Percentiles rank a stretch among this genome's conserved stretches.
Evolutionary conservation across 2,329 filamentous ascomycete species (phyloP).

Genomic region (Colletotrichum plurivorum): DNA sequence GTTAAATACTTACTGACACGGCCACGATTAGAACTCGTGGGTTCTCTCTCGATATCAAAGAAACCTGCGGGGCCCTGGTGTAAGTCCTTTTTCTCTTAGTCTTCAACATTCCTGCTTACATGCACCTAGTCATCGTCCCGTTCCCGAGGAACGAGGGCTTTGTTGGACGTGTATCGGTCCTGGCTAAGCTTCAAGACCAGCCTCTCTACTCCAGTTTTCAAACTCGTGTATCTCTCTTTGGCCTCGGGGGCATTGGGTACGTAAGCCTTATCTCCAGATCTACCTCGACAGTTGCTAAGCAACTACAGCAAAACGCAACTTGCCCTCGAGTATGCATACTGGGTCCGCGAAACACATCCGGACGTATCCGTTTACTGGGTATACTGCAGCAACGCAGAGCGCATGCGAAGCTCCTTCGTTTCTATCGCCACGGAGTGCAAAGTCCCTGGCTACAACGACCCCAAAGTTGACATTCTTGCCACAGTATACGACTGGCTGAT

Average conservation of each 20-base stretch:
- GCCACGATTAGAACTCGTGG: background rate
- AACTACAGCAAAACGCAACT: conserved; percentile 49
- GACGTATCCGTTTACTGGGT: conserved; percentile 52
- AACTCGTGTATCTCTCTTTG: conserved; percentile 39
- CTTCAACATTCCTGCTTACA: background rate
- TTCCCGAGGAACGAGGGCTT: conserved; percentile 37
- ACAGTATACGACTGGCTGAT: conserved; percentile 49
- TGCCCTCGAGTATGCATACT: conserved; percentile 47
- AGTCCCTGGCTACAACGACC: conserved; percentile 44
- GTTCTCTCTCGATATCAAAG: background rate
- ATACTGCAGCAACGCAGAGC: conserved; percentile 48
- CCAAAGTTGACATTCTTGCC: conserved; percentile 42
- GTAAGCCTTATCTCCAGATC: background rate
- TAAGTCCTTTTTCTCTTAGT: background rate
- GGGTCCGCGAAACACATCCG: conserved; percentile 40
- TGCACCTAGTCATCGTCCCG: conserved; percentile 36
- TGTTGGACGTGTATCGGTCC: conserved; percentile 30
- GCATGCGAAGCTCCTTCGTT: conserved; percentile 46
- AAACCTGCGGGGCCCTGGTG: background rate
- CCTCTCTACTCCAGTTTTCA: conserved; percentile 3
- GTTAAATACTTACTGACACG: background rate
- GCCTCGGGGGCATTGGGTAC: conserved; percentile 47
- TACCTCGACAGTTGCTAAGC: conserved; percentile 16
- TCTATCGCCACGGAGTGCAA: conserved; percentile 46
- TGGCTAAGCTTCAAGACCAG: conserved; percentile 26